Base-by-base conservation (phyloP, 2,329 filamentous ascomycete genomes). In the Elsinoe fawcettii region DNA sequence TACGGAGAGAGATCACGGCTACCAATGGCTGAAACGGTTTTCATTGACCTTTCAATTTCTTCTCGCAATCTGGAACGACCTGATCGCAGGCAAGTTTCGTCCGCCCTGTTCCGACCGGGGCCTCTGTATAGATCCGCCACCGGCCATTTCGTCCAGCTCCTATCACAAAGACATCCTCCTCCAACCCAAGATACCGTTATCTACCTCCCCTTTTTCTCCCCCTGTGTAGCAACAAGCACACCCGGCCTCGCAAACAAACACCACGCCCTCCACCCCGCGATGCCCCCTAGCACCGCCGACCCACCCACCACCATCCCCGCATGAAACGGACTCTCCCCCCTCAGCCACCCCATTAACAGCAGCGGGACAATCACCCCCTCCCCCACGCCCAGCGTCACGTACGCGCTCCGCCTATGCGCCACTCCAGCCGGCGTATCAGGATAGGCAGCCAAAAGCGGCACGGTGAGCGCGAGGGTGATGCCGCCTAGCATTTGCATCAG, bases 1-100 rank as follows among this genome's bases (percentile, higher is more conserved):
- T 83, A 51, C 67, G 69, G 61, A 74, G 71, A 58, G 69, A 69
- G 60, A 69, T 53, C 6, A 9, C 20, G 12, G 25, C 5, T n/a
- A 11, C 9, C 7, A 39, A 30, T 34, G 46, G 16, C 18, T 51
- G 46, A 51, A 51, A 14, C 12, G 18, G 23, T 7, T 18, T 8
- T 18, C 5, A 12, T 30, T 14, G 22, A 34, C 6, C 5, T 49
- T 7, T 32, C 20, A 23, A 49, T 8, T 25, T 22, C 2, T 4
- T 43, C 12, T 5, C 30, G 12, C 5, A 32, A 32, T n/a, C n/a
- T n/a, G n/a, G n/a, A n/a, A n/a, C n/a, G n/a, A n/a, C n/a, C n/a
- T n/a, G n/a, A n/a, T n/a, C n/a, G n/a, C n/a, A n/a, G n/a, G n/a
- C n/a, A n/a, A n/a, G n/a, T n/a, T n/a, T n/a, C n/a, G n/a, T n/a